Percentiles rank a stretch among this genome's conserved stretches.
phyloP scores from a whole-genome alignment of 805 yeast genomes.

The Candida wancherniae region DNA sequence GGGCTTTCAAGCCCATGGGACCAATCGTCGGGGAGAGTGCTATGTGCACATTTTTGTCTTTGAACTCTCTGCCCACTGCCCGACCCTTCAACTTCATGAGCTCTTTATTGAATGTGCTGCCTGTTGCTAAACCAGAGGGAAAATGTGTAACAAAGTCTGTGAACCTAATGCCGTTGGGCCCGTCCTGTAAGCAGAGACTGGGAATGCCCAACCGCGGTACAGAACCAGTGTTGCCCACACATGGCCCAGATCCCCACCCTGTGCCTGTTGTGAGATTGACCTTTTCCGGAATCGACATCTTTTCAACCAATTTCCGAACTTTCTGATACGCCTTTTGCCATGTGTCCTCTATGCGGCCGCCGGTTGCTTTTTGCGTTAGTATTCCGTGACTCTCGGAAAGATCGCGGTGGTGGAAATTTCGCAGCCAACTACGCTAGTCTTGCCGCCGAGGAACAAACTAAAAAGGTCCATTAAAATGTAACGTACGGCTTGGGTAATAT shows the following conservation, averaged over 20 bases:
- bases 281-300: constrained; percentile 54
- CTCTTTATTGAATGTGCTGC: constrained; percentile 51
- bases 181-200: constrained; percentile 56
- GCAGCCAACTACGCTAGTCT: constrained; percentile 1
- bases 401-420: neutral
- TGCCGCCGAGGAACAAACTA: neutral
- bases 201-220: constrained; percentile 53
- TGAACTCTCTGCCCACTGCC: constrained; percentile 54
- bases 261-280: constrained; percentile 62
- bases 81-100: constrained; percentile 50
- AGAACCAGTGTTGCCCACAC: constrained; percentile 58
- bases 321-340: constrained; percentile 57
- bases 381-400: neutral
- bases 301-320: constrained; percentile 51
- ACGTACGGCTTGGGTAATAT: constrained; percentile 38
- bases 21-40: constrained; percentile 56
- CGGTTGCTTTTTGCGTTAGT: constrained; percentile 24
- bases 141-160: constrained; percentile 54
- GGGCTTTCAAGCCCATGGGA: constrained; percentile 58
- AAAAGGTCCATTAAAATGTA: constrained; percentile 1
- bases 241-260: constrained; percentile 60
- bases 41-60: constrained; percentile 50
- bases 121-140: constrained; percentile 58
- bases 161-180: constrained; percentile 55
- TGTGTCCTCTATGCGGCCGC: constrained; percentile 45